Base-by-base conservation (phyloP, 139 green algal species). In the Spirogloea muscicola region DNA sequence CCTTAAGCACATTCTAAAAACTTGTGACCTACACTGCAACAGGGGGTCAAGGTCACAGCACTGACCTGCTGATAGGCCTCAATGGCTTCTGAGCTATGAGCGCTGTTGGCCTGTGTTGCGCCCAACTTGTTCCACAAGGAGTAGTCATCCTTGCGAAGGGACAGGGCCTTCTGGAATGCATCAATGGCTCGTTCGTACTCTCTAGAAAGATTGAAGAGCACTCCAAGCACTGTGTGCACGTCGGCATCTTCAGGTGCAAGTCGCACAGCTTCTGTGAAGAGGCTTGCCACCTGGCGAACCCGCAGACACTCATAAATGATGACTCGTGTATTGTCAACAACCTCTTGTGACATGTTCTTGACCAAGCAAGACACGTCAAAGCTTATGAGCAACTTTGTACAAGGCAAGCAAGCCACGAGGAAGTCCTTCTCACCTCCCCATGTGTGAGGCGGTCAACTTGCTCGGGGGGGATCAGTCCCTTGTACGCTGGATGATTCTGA, bases 91-190 rank as follows among this genome's bases (percentile, higher is more conserved):
- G 43, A 70, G 37, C 72, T 91, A 43, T 83, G 85, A 0, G 79
- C 76, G 51, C 88, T 87, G 84, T 99, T 99, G 61, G 94, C 94
- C 49, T 85, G 79, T n/a, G 84, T 86, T 21, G 76, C 87, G 10
- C 92, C 94, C 58, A 98, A 87, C 85, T 97, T 97, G 87, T 98
- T 98, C 92, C 93, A 97, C 58, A 86, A 40, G n/a, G 69, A 79
- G 41, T 86, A 79, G 60, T 84, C 75, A 3, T 68, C 3, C 0
- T 76, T 76, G 25, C 41, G 36, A 16, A 95, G 62, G 74, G 85
- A 55, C 44, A 96, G 80, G 6, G 89, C 90, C 1, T 58, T 42
- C 31, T 89, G 41, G 68, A 97, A 96, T 0, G 90, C 86, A 1
- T 55, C 72, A 5, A 94, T 90, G 0, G 94, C 94, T 0, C 44